Conservation (phyloP, 2,329 filamentous ascomycete genomes). For the Botrytis hyacinthi region DNA sequence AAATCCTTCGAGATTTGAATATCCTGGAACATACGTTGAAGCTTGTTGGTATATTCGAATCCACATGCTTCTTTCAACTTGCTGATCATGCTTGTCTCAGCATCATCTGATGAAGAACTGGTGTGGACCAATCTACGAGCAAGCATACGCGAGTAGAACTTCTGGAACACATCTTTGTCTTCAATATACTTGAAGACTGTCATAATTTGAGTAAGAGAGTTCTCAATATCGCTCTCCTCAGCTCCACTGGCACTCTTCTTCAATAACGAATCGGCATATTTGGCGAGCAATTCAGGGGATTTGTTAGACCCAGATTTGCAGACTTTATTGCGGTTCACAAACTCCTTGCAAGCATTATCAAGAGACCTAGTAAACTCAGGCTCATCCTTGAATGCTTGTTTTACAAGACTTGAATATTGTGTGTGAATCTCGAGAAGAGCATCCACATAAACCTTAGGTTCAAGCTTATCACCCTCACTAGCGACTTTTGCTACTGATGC, state of each 20-base stretch:
- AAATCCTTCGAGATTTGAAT: constrained; percentile 99
- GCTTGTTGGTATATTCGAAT: constrained; percentile 98
- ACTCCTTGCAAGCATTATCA: constrained; percentile 96
- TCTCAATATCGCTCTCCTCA: constrained; percentile 91
- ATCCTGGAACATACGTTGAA: constrained; percentile 99
- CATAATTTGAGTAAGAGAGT: constrained; percentile 89
- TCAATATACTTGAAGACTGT: constrained; percentile 99
- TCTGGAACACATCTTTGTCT: constrained; percentile 99
- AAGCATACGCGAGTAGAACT: constrained; percentile 97
- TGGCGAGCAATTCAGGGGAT: constrained; percentile 90
- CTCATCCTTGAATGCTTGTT: constrained; percentile 89
- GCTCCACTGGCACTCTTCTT: constrained; percentile 91
- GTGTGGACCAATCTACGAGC: constrained; percentile 92
- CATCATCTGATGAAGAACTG: constrained; percentile 93
- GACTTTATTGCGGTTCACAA: constrained; percentile 95
- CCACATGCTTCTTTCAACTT: constrained; percentile 98
- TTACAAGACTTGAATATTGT: constrained; percentile 87
- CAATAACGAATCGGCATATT: constrained; percentile 89
- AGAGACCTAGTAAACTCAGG: constrained; percentile 94
- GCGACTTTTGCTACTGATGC: constrained; percentile 89
- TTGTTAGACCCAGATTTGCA: constrained; percentile 92
- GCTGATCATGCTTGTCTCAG: constrained; percentile 98
- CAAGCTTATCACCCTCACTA: constrained; percentile 81
- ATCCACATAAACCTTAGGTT: constrained; percentile 96
- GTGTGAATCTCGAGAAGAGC: constrained; percentile 91